Base-by-base conservation (phyloP, 441 rosid species). In the Gossypium davidsonii region DNA sequence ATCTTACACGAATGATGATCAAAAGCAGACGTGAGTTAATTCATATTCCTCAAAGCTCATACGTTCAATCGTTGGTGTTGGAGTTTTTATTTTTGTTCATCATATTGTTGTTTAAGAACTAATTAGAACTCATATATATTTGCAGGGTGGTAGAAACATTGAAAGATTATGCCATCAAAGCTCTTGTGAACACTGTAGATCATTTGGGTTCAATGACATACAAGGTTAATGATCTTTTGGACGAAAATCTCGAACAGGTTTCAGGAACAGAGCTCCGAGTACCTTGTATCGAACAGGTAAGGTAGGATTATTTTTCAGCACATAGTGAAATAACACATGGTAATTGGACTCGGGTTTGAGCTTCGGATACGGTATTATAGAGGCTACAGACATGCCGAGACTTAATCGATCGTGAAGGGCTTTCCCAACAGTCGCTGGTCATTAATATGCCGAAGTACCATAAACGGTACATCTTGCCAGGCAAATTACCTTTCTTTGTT, bases 191-290 rank as follows among this genome's bases (percentile, higher is more conserved):
- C 79, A 91, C 97, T 1, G 93, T 94, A 78, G 98, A 94, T 76
- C 98, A 94, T 84, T 80, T 94, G 73, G 99, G 99, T 57, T 92
- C 97, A n/a, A 90, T 90, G 80, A 90, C 98, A 1, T 92, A 84
- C 71, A 92, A 89, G 83, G 93, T 94, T 26, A 88, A 85, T 48
- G 96, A 94, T 84, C 88, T 94, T 59, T 78, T 94, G 48, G 93
- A 92, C 64, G 96, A 85, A 76, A 92, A 91, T 78, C 92, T 91
- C 31, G 93, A 89, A 63, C 90, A 90, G 83, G 94, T 92, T 72
- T 74, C 86, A 34, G 91, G 85, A 72, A 85, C 97, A 6, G 93
- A 92, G 59, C 80, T 89, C 42, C 86, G 91, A 4, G 89, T 94
- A 39, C 88, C 94, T 75, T 91, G 97, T 82, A 86, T 94, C 64